These are phyloP conservation scores for Penicillium aurantiogriseum DNA, from an alignment of 2,329 filamentous ascomycete genomes.

Conservation along the genomic window DNA sequence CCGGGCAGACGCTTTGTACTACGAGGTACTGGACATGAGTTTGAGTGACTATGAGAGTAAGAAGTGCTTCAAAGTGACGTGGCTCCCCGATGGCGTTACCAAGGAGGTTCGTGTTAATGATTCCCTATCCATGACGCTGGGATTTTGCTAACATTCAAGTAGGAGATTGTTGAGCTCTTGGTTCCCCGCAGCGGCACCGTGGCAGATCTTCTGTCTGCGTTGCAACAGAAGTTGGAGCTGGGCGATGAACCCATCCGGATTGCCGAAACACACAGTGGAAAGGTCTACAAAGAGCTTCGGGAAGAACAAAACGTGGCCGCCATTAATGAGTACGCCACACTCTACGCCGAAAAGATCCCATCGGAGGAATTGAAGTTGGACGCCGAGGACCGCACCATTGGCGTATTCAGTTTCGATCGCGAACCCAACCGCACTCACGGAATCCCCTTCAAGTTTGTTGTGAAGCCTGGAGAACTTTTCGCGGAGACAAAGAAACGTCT, in stretches of 20 bases:
- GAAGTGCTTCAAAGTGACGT: conserved; percentile 78
- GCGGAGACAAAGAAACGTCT: conserved; percentile 91
- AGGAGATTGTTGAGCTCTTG: conserved; percentile 78
- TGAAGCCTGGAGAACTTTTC: conserved; percentile 82
- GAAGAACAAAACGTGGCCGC: conserved; percentile 71
- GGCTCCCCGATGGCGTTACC: conserved; percentile 82
- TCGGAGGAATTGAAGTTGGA: conserved; percentile 63
- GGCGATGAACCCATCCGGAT: conserved; percentile 73
- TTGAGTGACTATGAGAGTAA: conserved; percentile 90
- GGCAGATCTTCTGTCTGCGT: conserved; percentile 69
- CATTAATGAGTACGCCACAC: conserved; percentile 78
- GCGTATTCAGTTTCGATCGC: conserved; percentile 88
- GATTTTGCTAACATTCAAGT: conserved; percentile 17
- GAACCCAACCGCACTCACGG: conserved; percentile 82
- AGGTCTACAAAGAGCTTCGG: conserved; percentile 75
- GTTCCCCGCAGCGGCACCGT: conserved; percentile 83
- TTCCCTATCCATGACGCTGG: not conserved
- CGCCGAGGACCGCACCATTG: conserved; percentile 67
- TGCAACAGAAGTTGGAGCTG: conserved; percentile 79
- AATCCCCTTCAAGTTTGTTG: conserved; percentile 83
- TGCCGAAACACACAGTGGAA: conserved; percentile 78
- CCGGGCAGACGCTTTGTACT: conserved; percentile 76
- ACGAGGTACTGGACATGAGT: conserved; percentile 92
- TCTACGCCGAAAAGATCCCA: conserved; percentile 79
- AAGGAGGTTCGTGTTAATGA: conserved; percentile 67